Evolutionary conservation across 1,284 basidiomycete species (phyloP), one percentile per base, ranked within the genome.

Genomic region (Ustilago nuda): DNA sequence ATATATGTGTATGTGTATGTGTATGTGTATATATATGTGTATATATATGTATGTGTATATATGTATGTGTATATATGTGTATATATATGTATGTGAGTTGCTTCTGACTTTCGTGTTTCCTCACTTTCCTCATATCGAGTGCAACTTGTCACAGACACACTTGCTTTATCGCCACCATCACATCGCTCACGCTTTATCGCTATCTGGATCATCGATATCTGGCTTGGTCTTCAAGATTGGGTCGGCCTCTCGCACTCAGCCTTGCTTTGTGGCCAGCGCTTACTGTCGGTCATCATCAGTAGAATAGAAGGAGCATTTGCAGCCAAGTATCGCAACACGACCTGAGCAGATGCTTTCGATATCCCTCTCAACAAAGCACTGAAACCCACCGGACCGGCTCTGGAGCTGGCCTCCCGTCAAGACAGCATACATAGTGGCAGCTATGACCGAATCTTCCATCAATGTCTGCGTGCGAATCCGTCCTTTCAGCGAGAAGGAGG

Each of bases 381-480:
- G 43, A 45, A 12, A 15, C 39, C 1, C 13, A 12, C 17, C 39
- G 39, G 17, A 45, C 8, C 17, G 43, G n/a, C 43, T n/a, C 43
- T 23, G 52, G 66, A 68, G 66, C 71, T 46, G 72, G 63, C 32
- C 61, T 70, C 46, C 61, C 55, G n/a, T 17, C 8, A 27, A 13
- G 19, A 12, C 7, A 36, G 13, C 56, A 32, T 33, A 41, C 4
- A 41, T 3, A 13, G 8, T 13, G 15, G 7, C 27, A 12, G 17
- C n/a, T 13, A 76, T 76, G 73, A 59, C 67, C 8, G 73, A 76
- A 60, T 76, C 73, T 0, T 76, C 73, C 7, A 76, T 76, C 61
- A 76, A 76, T n/a, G 73, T 76, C 17, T 71, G 68, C 59, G 84
- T 85, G 41, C 81, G 84, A n/a, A 71, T 85, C n/a, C 70, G 84